Conservation (phyloP, 163 green algal genomes). For the Scenedesmus sp. region DNA sequence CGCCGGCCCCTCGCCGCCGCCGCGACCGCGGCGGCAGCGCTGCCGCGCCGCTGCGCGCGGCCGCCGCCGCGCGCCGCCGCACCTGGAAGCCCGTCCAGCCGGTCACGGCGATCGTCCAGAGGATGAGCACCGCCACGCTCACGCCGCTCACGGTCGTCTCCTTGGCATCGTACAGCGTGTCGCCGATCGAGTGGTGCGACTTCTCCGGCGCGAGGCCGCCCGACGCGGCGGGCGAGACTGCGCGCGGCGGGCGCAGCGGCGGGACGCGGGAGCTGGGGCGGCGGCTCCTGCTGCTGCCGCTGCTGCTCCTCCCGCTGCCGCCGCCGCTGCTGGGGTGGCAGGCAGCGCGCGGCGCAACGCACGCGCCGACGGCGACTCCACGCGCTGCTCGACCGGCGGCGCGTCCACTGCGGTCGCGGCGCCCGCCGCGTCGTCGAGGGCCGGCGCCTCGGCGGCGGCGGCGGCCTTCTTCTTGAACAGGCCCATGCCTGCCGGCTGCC, state of each 20-base stretch:
- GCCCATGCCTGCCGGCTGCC: not conserved
- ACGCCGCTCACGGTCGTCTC: conserved; percentile 24
- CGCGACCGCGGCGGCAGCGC: not conserved
- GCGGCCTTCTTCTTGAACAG: conserved; percentile 14
- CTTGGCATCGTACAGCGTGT: conserved; percentile 30
- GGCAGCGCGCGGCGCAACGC: too few species aligned
- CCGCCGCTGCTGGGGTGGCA: too few species aligned
- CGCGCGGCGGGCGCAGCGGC: too few species aligned
- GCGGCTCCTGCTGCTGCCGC: too few species aligned
- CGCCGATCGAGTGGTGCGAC: conserved; percentile 6
- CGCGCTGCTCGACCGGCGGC: too few species aligned
- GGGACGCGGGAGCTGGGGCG: too few species aligned
- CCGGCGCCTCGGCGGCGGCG: not conserved
- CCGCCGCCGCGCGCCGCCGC: not conserved
- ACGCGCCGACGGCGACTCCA: too few species aligned
- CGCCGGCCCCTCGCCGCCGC: not conserved
- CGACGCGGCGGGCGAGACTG: too few species aligned
- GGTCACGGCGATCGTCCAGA: conserved; percentile 40
- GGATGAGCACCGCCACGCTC: conserved; percentile 18
- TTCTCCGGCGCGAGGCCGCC: too few species aligned
- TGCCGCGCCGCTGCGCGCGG: not conserved
- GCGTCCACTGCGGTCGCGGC: too few species aligned
- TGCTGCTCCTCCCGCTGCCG: too few species aligned
- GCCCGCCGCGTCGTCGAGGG: too few species aligned
- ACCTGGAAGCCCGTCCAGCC: conserved; percentile 43